Evolutionary conservation across 2,329 filamentous ascomycete species (phyloP), one percentile per base, ranked within the genome.

Genomic region (Aspergillus phoenicis): DNA sequence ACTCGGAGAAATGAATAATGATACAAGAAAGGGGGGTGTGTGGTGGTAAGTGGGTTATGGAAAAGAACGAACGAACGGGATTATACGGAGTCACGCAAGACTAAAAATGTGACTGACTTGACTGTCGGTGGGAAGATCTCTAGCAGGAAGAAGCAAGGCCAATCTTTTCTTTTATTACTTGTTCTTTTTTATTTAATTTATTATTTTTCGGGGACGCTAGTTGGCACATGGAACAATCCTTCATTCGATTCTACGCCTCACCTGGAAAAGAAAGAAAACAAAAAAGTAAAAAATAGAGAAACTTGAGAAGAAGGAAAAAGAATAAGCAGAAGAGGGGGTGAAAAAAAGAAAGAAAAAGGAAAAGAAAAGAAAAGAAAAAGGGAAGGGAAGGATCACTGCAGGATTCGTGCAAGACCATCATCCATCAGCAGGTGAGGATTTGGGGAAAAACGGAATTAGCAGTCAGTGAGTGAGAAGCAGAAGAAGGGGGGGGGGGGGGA

Each of bases 51-150:
- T 45, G 17, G 41, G 17, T 20, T 8, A 11, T 45, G 41, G 41
- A 24, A 45, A 36, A 36, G 33, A 36, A 36, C 33, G 33, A 36
- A 36, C 33, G 33, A 36, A 36, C 41, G 41, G 45, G 15, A 49
- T 49, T 49, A 26, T 49, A 49, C 45, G 26, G 26, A 51, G 47
- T 51, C 47, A 30, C 47, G 47, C 47, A 51, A 51, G 47, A 33
- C 22, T 49, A 20, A 13, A 45, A 11, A 22, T 45, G 22, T 43
- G 5, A 43, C n/a, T 43, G 39, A 22, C 17, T 26, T 13, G 20
- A 20, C 28, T 52, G 53, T 33, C 53, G 39, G 53, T 33, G 38
- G 39, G 39, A 45, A 56, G 53, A 45, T 47, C 53, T 47, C 13
- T 36, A 30, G 28, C 11, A 36, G 28, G 10, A 26, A 22, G 43